Evolutionary conservation across 345 rosid genomes (phyloP), one percentile per base, ranked within the genome.

Genomic region (Arabidopsis arenosa): DNA sequence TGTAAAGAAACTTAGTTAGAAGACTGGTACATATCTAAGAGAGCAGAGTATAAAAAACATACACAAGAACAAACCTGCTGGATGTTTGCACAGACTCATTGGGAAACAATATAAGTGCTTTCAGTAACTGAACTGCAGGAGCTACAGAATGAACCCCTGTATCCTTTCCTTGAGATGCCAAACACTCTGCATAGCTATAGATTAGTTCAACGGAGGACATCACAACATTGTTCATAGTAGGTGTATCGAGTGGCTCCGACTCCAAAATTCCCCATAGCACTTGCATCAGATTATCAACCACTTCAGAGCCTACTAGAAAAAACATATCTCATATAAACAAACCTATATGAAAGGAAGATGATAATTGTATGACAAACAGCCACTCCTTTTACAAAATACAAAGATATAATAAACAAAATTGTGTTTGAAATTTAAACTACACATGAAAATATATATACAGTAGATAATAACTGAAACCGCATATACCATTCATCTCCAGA

Each of bases 191-290:
- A 85, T 92, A 95, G 80, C 91, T 88, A 75, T 89, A 95, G 66
- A 92, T 90, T 67, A 95, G 90, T 70, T 92, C 99, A 77, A 95
- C 98, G 39, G 97, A 87, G 52, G 96, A 89, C 80, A 95, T 81
- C 45, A 95, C 96, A 54, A 95, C 80, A 65, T 86, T 92, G 82
- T 92, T 95, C 97, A 90, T 85, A 33, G 98, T 95, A 62, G 86
- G 99, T 6, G 98, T 86, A 75, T 90, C 97, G 45, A 93, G 99
- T 69, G 88, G 92, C 78, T 89, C 99, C 9, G 89, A 81, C 77
- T 95, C 99, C 83, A 95, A 81, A 85, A 95, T 90, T 81, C 94
- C 98, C 99, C 99, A 95, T 47, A 95, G 80, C 76, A 95, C 93
- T 82, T 83, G 91, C 97, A 92, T 87, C 74, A 95, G 88, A 60